Evolutionary conservation across 1,284 basidiomycete species (phyloP).

Genomic region (Pseudozyma flocculosa): DNA sequence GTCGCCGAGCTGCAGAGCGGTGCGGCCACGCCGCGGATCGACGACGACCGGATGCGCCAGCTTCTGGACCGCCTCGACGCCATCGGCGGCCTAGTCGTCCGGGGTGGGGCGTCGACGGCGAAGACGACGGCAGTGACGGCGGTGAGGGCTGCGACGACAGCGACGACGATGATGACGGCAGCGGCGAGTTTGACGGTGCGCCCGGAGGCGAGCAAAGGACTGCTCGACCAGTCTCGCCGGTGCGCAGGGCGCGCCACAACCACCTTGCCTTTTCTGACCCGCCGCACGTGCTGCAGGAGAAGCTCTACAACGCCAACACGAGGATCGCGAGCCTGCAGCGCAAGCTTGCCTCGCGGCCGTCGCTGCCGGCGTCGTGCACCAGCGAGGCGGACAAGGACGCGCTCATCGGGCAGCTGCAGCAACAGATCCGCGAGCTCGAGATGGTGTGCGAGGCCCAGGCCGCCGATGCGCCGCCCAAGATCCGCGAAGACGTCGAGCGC

Average conservation of each 20-base stretch:
- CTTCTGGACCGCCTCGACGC: slow-evolving; percentile 45
- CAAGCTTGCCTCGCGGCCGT: slow-evolving; percentile 32
- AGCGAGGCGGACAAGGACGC: slow-evolving; percentile 14
- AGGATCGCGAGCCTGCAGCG: slow-evolving; percentile 28
- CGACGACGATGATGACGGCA: not conserved
- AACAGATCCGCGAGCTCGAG: slow-evolving; percentile 46
- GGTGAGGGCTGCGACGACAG: slow-evolving; percentile 7
- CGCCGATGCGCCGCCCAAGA: slow-evolving; percentile 35
- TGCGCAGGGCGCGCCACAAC: slow-evolving; percentile 1
- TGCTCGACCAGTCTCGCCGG: slow-evolving; percentile 39
- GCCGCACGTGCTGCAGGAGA: slow-evolving; percentile 43
- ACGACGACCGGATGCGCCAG: slow-evolving; percentile 26
- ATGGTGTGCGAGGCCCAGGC: slow-evolving; percentile 48
- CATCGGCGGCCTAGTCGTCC: slow-evolving; percentile 45
- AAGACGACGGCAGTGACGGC: not conserved
- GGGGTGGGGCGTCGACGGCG: slow-evolving; percentile 28
- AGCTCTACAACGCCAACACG: slow-evolving; percentile 43
- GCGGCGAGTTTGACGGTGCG: not conserved
- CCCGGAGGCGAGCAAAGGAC: not conserved
- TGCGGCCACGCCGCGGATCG: slow-evolving; percentile 4
- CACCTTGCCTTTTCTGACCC: slow-evolving; percentile 39
- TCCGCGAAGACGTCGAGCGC: slow-evolving; percentile 50
- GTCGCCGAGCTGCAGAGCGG: slow-evolving; percentile 31
- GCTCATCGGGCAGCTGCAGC: slow-evolving; percentile 30
- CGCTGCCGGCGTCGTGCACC: slow-evolving; percentile 11